Base-by-base conservation (phyloP, 2,329 filamentous ascomycete genomes). In the Botryotinia calthae region DNA sequence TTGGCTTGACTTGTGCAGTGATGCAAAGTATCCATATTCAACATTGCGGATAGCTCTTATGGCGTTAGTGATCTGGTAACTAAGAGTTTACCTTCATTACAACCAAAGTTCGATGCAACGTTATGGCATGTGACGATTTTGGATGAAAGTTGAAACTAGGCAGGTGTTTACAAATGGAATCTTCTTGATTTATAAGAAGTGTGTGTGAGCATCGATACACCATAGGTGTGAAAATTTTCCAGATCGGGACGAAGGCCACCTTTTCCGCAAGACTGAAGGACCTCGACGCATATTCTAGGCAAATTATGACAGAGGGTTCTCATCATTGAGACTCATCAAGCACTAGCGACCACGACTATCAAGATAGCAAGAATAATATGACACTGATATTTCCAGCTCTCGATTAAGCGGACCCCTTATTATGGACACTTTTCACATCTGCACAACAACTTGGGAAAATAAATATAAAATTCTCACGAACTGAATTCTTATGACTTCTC, bases 341-440 rank as follows among this genome's bases (percentile, higher is more conserved):
- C 6, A 28, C 4, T 16, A 8, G 6, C 6, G 14, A 25, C 12
- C 16, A 28, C 16, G 7, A 14, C 8, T 16, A 28, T 28, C 5
- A 54, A 16, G 7, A 56, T 56, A 56, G 51, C 16, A 56, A 54
- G 6, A 4, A 18, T 18, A 1, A 18, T 28, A 28, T 28, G 0
- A 28, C 5, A 28, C 51, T 54, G 51, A 6, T 4, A 18, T 54
- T 2, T 16, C n/a, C 25, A 9, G 3, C 25, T 1, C 2, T 7
- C 5, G 7, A 54, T 54, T 54, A 54, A 54, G 51, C n/a, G 51
- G 51, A 16, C 51, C 51, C 51, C 51, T 54, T n/a, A 3, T 4
- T 18, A 4, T 1, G 3, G 12, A 18, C n/a, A n/a, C 25, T n/a
- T 3, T 54, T n/a, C 12, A 0, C 10, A 7, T 10, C n/a, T 25